Evolutionary conservation across 1,139 yeast species (phyloP).

Genomic region (Geotrichum fermentans): DNA sequence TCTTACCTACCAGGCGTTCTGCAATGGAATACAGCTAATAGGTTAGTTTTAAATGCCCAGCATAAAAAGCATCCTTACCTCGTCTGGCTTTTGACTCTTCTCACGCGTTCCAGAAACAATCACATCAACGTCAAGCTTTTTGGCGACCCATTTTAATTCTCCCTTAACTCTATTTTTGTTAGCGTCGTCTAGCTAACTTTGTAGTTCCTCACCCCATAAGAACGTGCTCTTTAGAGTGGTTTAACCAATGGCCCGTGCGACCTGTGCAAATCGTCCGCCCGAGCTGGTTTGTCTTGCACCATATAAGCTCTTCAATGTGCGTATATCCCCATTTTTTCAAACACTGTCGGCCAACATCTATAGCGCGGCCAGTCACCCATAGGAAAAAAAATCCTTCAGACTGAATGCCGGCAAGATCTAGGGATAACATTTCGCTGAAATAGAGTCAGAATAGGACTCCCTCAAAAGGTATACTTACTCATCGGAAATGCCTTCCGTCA

Average conservation of each 20-base stretch:
- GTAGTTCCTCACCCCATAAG: conserved; percentile 53
- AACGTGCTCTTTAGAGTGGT: conserved; percentile 89
- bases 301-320: conserved; percentile 72
- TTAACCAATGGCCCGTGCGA: conserved; percentile 94
- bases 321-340: conserved; percentile 76
- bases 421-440: conserved; percentile 50
- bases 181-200: no score
- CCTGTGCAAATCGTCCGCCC: conserved; percentile 90
- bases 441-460: not conserved
- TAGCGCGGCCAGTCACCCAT: conserved; percentile 94
- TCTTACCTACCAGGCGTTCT: conserved; percentile 73
- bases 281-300: conserved; percentile 88
- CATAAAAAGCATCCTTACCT: conserved; percentile 37
- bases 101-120: conserved; percentile 82
- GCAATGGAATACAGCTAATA: conserved; percentile 59
- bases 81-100: conserved; percentile 88
- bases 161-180: conserved; percentile 54
- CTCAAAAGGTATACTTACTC: conserved; percentile 24
- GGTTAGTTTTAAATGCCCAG: not conserved
- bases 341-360: conserved; percentile 79
- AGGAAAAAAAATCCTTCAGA: conserved; percentile 76
- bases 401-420: conserved; percentile 66
- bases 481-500: conserved; percentile 50
- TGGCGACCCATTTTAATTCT: conserved; percentile 64
- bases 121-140: conserved; percentile 64